phyloP scores from a whole-genome alignment of 495 filamentous ascomycete species.

The Trichoderma erinaceum region DNA sequence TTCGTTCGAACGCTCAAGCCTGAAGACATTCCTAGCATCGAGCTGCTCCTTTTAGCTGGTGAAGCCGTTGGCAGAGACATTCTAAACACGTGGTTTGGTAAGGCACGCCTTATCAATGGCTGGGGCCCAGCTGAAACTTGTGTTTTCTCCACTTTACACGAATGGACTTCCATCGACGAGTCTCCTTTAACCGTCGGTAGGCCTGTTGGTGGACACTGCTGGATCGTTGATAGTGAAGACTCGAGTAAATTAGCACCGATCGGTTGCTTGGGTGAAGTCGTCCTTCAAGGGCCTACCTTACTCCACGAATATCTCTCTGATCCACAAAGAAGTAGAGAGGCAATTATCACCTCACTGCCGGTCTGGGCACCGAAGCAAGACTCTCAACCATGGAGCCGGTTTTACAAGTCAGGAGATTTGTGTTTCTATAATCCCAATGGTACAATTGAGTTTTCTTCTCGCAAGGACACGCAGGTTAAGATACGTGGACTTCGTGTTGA shows the following conservation, averaged over 20 bases:
- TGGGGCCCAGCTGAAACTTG: constrained; percentile 45
- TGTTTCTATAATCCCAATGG: constrained; percentile 36
- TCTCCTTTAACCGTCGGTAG: constrained; percentile 31
- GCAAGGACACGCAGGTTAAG: constrained; percentile 26
- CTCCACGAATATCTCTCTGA: constrained; percentile 33
- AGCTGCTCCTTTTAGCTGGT: constrained; percentile 34
- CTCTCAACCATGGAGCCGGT: neutral
- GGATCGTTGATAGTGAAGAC: constrained; percentile 43
- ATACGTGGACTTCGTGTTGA: constrained; percentile 12
- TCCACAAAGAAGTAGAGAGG: constrained; percentile 24
- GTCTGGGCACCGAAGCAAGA: constrained; percentile 26
- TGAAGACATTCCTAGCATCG: constrained; percentile 31
- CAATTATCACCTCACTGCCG: constrained; percentile 33
- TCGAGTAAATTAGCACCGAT: constrained; percentile 37
- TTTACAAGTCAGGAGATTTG: constrained; percentile 44
- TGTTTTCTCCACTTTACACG: constrained; percentile 21
- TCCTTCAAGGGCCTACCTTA: constrained; percentile 4
- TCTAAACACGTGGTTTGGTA: constrained; percentile 12
- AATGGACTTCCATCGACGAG: constrained; percentile 21
- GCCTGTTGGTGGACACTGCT: constrained; percentile 44
- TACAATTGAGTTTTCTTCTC: constrained; percentile 19
- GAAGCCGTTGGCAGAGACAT: constrained; percentile 21
- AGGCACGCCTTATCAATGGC: constrained; percentile 36
- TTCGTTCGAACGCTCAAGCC: constrained; percentile 33
- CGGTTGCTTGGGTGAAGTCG: constrained; percentile 22